Percentiles rank a stretch among this genome's conserved stretches.
phyloP scores from a whole-genome alignment of 1,139 yeast species.

The Yamadazyma friedrichii region DNA sequence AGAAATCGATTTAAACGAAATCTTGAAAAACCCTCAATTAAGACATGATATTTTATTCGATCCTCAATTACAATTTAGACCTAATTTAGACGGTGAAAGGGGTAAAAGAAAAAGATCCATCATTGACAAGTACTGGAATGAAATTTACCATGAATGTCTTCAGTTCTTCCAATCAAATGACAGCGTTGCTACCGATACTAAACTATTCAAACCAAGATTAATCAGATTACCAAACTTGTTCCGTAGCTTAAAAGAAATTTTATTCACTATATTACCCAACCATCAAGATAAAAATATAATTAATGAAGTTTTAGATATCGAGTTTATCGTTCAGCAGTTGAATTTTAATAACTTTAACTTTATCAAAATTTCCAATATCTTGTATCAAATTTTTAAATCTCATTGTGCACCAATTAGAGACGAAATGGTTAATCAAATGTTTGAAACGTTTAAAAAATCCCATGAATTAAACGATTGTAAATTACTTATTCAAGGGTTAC shows the following conservation, averaged over 20 bases:
- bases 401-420: constrained; percentile 98
- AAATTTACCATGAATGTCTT: constrained; percentile 62
- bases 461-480: constrained; percentile 51
- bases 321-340: constrained; percentile 73
- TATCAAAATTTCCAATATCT: constrained; percentile 66
- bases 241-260: constrained; percentile 72
- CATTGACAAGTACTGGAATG: constrained; percentile 82
- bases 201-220: constrained; percentile 24
- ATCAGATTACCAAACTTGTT: constrained; percentile 66
- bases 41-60: constrained; percentile 92
- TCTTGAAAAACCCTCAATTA: constrained; percentile 85
- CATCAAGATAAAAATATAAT: constrained; percentile 66
- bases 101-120: constrained; percentile 75
- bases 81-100: constrained; percentile 87
- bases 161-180: constrained; percentile 30
- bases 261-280: constrained; percentile 72
- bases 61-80: constrained; percentile 89
- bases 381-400: constrained; percentile 66
- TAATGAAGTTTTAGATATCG: constrained; percentile 74
- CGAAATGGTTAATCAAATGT: constrained; percentile 85
- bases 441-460: constrained; percentile 62
- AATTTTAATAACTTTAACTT: constrained; percentile 68
- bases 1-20: constrained; percentile 87
- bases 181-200: constrained; percentile 3
- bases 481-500: constrained; percentile 70